Percentiles rank a stretch among this genome's conserved stretches.
These are phyloP conservation scores for Fusarium chaquense DNA, from an alignment of 2,329 filamentous ascomycete genomes.

Conservation along the genomic window DNA sequence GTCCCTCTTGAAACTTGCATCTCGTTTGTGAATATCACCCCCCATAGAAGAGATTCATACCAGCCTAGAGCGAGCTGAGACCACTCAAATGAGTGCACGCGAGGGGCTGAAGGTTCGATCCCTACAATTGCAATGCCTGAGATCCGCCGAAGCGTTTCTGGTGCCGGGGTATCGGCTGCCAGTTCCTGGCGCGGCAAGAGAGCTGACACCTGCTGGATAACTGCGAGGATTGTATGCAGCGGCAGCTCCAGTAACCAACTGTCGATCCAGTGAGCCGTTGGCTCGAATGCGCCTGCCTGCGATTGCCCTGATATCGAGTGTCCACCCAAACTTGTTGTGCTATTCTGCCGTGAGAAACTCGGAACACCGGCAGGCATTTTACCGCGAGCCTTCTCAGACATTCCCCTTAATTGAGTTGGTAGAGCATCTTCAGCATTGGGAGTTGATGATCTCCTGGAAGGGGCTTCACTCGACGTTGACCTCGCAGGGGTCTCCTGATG, in stretches of 20 bases:
- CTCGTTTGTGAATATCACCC: constrained; percentile 90
- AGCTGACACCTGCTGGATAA: constrained; percentile 75
- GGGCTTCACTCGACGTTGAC: constrained; percentile 72
- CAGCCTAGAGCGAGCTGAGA: constrained; percentile 89
- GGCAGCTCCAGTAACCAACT: constrained; percentile 93
- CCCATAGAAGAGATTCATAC: constrained; percentile 96
- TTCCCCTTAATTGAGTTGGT: constrained; percentile 84
- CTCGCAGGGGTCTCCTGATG: constrained; percentile 68
- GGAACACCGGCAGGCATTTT: constrained; percentile 89
- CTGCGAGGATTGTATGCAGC: constrained; percentile 83
- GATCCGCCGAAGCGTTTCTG: constrained; percentile 66
- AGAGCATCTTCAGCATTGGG: constrained; percentile 80
- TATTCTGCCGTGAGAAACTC: constrained; percentile 91
- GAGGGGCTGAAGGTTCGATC: constrained; percentile 79
- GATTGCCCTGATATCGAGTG: constrained; percentile 70
- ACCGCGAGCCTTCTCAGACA: constrained; percentile 96
- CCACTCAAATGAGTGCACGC: constrained; percentile 95
- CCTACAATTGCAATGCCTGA: constrained; percentile 73
- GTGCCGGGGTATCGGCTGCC: constrained; percentile 56
- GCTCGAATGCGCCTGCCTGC: constrained; percentile 75
- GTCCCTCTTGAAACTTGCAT: constrained; percentile 88
- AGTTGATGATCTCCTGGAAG: constrained; percentile 75
- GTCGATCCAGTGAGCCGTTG: constrained; percentile 88
- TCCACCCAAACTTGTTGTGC: constrained; percentile 81
- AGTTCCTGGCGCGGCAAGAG: constrained; percentile 66